Conservation (phyloP, 1,139 yeast genomes). For the Saccharomyces hybrid region DNA sequence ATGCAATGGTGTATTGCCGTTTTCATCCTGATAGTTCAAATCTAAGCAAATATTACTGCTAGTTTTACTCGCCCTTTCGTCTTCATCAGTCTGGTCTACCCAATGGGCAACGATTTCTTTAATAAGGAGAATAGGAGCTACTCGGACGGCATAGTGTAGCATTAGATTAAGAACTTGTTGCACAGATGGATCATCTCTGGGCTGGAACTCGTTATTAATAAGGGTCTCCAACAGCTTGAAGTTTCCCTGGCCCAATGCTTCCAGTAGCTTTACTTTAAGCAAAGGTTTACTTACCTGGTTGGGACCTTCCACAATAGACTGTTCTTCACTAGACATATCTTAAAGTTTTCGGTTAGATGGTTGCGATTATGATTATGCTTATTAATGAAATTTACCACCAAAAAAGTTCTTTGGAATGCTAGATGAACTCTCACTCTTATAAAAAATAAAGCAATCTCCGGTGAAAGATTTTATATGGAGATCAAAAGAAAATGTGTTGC, state of each 20-base stretch:
- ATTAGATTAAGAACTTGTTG: constrained; percentile 35
- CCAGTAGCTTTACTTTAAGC: constrained; percentile 57
- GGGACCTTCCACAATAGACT: background rate
- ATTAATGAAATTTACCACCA: background rate
- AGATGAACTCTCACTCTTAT: background rate
- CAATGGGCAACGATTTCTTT: constrained; percentile 30
- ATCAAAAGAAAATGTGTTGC: background rate
- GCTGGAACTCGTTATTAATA: constrained; percentile 20
- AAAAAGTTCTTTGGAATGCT: background rate
- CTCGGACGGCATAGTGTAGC: constrained; percentile 86
- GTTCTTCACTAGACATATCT: background rate
- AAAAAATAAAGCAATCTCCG: background rate
- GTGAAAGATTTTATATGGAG: background rate
- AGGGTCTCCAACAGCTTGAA: constrained; percentile 32
- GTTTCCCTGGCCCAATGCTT: constrained; percentile 56
- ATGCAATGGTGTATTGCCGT: constrained; percentile 90
- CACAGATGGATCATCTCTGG: constrained; percentile 34
- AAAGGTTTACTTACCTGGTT: constrained; percentile 37
- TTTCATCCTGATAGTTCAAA: constrained; percentile 65
- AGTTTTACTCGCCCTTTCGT: constrained; percentile 7
- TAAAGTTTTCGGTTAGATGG: background rate
- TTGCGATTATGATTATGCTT: background rate
- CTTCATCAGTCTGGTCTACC: constrained; percentile 6
- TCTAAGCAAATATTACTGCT: constrained; percentile 36
- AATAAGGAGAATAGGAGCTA: constrained; percentile 57